A percentile compares a stretch with the other conserved stretches of the same genome.
These are phyloP conservation scores for Talaromyces marneffei DNA, from an alignment of 2,329 filamentous ascomycete genomes.

Conservation along the genomic window DNA sequence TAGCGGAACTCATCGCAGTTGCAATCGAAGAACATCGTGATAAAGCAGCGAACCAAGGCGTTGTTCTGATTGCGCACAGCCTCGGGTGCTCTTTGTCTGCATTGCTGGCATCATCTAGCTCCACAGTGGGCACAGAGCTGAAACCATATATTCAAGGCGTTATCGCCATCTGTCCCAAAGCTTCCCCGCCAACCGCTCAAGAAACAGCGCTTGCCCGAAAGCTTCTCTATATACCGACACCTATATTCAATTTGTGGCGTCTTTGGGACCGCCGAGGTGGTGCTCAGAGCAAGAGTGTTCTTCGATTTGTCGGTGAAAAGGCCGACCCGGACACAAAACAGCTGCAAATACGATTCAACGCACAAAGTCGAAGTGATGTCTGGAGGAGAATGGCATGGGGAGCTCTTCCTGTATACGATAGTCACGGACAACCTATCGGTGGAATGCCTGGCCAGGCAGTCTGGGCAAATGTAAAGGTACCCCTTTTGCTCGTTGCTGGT, in stretches of 20 bases:
- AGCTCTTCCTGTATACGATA: slow-evolving; percentile 55
- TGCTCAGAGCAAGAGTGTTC: slow-evolving; percentile 68
- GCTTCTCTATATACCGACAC: slow-evolving; percentile 60
- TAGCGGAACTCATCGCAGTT: slow-evolving; percentile 67
- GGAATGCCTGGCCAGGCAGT: slow-evolving; percentile 64
- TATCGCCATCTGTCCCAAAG: slow-evolving; percentile 73
- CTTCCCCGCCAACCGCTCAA: slow-evolving; percentile 55
- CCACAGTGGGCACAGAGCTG: slow-evolving; percentile 49
- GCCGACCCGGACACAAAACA: slow-evolving; percentile 38
- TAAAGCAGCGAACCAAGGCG: slow-evolving; percentile 58
- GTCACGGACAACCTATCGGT: slow-evolving; percentile 46
- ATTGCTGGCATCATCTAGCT: slow-evolving; percentile 59
- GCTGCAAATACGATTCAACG: slow-evolving; percentile 54
- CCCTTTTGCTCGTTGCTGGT: slow-evolving; percentile 73
- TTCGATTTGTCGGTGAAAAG: slow-evolving; percentile 56
- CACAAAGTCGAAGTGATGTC: slow-evolving; percentile 73
- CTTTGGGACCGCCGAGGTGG: slow-evolving; percentile 75
- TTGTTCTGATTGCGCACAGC: slow-evolving; percentile 81
- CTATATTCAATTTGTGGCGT: slow-evolving; percentile 69
- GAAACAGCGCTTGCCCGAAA: slow-evolving; percentile 49
- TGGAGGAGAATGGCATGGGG: slow-evolving; percentile 78
- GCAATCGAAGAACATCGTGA: slow-evolving; percentile 71
- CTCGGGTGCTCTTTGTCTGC: slow-evolving; percentile 79
- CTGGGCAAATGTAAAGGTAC: slow-evolving; percentile 68
- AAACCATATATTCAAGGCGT: slow-evolving; percentile 65